Evolutionary conservation across 108 stramenopile species (phyloP), one percentile per base, ranked within the genome.

Genomic region (Skeletonema menzelii): DNA sequence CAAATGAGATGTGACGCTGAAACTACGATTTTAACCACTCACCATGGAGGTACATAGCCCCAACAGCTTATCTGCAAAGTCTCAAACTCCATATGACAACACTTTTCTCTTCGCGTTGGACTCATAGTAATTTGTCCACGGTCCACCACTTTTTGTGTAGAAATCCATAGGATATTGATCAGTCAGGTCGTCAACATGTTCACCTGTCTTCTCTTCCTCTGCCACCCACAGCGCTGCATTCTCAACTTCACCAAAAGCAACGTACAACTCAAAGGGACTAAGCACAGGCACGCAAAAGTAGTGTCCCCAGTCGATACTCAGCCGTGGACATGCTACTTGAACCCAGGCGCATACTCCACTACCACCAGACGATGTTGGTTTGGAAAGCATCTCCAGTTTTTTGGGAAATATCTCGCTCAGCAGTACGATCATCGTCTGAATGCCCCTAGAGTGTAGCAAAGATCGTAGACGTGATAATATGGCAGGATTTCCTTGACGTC

Each of bases 251-350:
- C 91, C 91, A 37, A 98, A 69, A 56, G 88, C 91, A 2, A 97
- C 89, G 82, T 94, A 88, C 56, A 98, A 71, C 73, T 98, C 98
- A 67, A 96, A 94, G 5, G 98, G 95, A 49, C 92, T 96, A 42
- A 98, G 83, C 15, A 97, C 93, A 3, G 95, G 94, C 3, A 82
- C 81, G 67, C 77, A 82, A 49, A 95, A 87, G 66, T 84, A 84
- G 56, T 95, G 92, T 20, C 98, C 98, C 99, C 99, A 99, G 72
- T 99, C 99, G 27, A 99, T 86, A 26, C 89, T 91, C 27, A 99
- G 81, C 8, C 99, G 69, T 4, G 99, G 99, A 76, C 99, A 99
- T n/a, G 98, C 97, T 14, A 99, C 87, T 80, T 99, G 99, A 7
- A 99, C 94, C 97, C 97, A 99, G 14, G 94, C 97, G 63, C 71